Evolutionary conservation across 257 asterid genomes (phyloP).

Genomic region (Striga asiatica): DNA sequence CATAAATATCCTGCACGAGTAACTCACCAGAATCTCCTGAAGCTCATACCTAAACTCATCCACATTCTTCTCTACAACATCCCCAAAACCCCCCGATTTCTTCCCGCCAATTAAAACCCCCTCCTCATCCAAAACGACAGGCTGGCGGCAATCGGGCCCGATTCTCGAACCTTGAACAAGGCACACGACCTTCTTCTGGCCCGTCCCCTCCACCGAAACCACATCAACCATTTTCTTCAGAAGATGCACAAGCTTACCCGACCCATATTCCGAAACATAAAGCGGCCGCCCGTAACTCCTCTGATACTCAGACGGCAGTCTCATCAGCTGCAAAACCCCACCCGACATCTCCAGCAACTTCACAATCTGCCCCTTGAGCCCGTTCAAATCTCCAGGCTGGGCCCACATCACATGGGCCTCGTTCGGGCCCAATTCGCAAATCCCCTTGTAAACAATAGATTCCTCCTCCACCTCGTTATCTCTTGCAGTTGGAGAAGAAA

Average conservation of each 20-base stretch:
- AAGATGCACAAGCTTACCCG: constrained; percentile 56
- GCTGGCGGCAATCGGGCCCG: constrained; percentile 24
- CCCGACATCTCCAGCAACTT: constrained; percentile 62
- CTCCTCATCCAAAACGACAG: constrained; percentile 27
- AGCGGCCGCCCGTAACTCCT: constrained; percentile 72
- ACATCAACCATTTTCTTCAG: constrained; percentile 65
- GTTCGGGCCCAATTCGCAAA: constrained; percentile 28
- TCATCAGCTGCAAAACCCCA: constrained; percentile 56
- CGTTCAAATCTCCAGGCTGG: constrained; percentile 79
- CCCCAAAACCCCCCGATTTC: no score
- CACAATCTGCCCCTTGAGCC: constrained; percentile 69
- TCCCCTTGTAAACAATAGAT: constrained; percentile 60
- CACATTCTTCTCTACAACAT: constrained; percentile 26
- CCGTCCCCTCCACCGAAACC: constrained; percentile 46
- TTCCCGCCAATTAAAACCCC: no score
- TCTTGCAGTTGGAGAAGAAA: no score
- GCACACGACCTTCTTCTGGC: constrained; percentile 42
- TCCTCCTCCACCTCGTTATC: constrained; percentile 81
- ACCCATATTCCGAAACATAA: constrained; percentile 63
- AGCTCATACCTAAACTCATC: constrained; percentile 61
- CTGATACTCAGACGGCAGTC: constrained; percentile 63
- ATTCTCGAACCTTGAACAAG: constrained; percentile 31
- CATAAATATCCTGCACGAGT: constrained; percentile 53
- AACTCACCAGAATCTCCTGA: constrained; percentile 86
- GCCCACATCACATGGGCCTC: constrained; percentile 50